Evolutionary conservation across 2,329 filamentous ascomycete species (phyloP).

Genomic region (Curvularia sp.): DNA sequence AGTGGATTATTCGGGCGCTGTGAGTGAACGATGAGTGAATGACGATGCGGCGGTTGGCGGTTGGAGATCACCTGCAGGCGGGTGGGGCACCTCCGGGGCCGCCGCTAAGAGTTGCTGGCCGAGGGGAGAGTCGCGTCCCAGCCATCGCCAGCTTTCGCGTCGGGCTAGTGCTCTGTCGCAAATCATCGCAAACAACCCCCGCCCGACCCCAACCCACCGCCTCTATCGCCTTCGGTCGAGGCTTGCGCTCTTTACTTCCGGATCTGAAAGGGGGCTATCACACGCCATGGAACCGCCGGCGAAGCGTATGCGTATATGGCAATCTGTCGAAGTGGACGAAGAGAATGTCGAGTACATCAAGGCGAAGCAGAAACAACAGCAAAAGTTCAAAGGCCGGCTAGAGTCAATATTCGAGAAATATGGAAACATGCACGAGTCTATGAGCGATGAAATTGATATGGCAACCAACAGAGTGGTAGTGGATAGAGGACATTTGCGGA

Average conservation of each 20-base stretch:
- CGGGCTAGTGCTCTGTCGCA: constrained; percentile 18
- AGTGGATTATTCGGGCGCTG: neutral
- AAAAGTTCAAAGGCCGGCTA: constrained; percentile 69
- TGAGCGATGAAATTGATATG: constrained; percentile 90
- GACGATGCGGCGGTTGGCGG: constrained; percentile 11
- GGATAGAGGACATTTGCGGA: constrained; percentile 82
- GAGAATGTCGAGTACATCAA: constrained; percentile 48
- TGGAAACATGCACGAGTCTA: constrained; percentile 77
- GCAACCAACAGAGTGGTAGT: constrained; percentile 82
- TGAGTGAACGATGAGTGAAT: constrained; percentile 7
- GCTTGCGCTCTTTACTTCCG: constrained; percentile 8
- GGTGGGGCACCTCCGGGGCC: constrained; percentile 23
- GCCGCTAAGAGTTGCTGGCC: constrained; percentile 26
- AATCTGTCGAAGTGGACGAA: constrained; percentile 45
- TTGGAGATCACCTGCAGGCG: constrained; percentile 28
- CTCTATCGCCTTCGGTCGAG: neutral
- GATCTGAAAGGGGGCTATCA: neutral
- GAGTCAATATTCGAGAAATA: constrained; percentile 92
- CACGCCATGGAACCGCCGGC: constrained; percentile 63
- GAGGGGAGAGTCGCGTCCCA: constrained; percentile 34
- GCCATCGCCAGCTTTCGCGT: constrained; percentile 33
- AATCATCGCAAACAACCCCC: constrained; percentile 25
- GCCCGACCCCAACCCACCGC: constrained; percentile 13
- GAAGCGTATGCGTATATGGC: constrained; percentile 67
- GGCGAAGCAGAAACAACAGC: constrained; percentile 48